Evolutionary conservation across 169 alveolate species (phyloP).

Genomic region (Eimeria necatrix): DNA sequence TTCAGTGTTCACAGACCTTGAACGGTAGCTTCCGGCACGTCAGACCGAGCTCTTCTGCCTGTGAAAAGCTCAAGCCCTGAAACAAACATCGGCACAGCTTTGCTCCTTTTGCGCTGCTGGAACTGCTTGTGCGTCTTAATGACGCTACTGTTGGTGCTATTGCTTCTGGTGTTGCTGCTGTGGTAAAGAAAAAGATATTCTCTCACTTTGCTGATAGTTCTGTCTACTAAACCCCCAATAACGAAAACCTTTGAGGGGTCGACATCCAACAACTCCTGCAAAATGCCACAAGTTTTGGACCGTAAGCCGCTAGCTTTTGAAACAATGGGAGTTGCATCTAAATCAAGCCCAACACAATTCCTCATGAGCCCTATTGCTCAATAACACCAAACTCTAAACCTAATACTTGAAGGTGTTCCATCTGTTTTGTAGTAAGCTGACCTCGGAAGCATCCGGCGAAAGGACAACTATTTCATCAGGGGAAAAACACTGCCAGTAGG

Average conservation of each 20-base stretch:
- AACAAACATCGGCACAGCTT: background rate
- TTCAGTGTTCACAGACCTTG: background rate
- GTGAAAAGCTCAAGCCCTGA: background rate
- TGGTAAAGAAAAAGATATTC: no score
- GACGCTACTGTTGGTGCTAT: no score
- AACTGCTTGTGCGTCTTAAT: no score
- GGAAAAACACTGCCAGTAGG: slow-evolving; percentile 77
- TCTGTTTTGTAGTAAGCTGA: background rate
- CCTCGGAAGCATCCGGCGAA: slow-evolving; percentile 81
- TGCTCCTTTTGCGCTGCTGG: no score
- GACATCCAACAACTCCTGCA: slow-evolving; percentile 60
- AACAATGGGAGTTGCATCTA: no score
- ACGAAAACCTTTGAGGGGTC: slow-evolving; percentile 70
- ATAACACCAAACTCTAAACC: no score
- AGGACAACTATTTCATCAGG: slow-evolving; percentile 68
- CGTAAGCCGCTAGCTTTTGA: no score
- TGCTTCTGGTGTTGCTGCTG: no score
- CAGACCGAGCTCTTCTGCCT: background rate
- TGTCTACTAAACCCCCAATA: slow-evolving; percentile 78
- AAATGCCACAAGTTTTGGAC: no score
- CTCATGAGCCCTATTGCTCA: no score
- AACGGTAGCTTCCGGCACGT: background rate
- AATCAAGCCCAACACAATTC: no score
- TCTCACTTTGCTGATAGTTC: slow-evolving; percentile 61
- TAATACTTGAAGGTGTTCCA: no score